Base-by-base conservation (phyloP, 352 stramenopile species). In the Phytophthora macrochlamydospora region DNA sequence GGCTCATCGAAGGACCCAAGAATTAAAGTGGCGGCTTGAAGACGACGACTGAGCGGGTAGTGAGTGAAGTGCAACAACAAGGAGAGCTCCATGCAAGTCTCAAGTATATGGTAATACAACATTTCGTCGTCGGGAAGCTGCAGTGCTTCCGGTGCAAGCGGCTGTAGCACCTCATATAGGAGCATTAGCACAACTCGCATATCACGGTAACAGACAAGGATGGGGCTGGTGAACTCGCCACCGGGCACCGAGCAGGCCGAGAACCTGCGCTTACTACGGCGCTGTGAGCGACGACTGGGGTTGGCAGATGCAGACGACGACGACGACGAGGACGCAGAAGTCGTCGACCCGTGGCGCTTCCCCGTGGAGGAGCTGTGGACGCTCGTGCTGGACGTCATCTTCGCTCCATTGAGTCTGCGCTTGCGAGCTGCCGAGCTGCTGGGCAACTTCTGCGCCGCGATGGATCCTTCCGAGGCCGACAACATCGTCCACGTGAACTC, bases 381-480 rank as follows among this genome's bases (percentile, higher is more conserved):
- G 50, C 58, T 93, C 11, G 59, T 93, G 48, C 69, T 91, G 18
- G 82, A 93, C 65, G 85, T 88, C 5, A 78, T 93, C 18, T 89
- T 78, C 72, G 75, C 85, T n/a, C 79, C 85, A 12, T 74, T 93
- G 33, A 78, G 64, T 71, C 70, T 91, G 33, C 85, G 82, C 2
- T 67, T 93, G 40, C 81, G 77, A 24, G 85, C 82, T 0, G 82
- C 80, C 0, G 81, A 83, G 46, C 67, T 93, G 51, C 75, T 93
- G 12, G 75, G 67, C 52, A 76, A 76, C 0, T 89, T 71, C 57
- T 90, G 62, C 14, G 55, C 65, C 45, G 62, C 54, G 7, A 59
- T 64, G 38, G 68, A 69, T 14, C 53, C 73, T 18, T 54, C 32
- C 14, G 38, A 66, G 8, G 29, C 38, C 0, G 33, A 28, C 12